Evolutionary conservation across 306 rosid species (phyloP), one percentile per base, ranked within the genome.

Genomic region (Styphnolobium japonicum): DNA sequence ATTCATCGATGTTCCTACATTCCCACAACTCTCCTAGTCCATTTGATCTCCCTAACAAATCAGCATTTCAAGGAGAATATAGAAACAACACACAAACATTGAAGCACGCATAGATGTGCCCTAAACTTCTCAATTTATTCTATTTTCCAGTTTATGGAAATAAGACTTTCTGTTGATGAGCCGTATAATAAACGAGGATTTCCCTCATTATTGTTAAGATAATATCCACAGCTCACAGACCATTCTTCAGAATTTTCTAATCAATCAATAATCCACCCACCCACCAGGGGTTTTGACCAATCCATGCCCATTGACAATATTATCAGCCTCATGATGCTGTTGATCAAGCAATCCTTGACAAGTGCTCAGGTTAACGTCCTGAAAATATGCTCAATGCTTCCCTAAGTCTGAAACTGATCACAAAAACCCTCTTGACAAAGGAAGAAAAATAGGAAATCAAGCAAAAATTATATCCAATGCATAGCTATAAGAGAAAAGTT

Each of bases 331-430:
- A 36, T 70, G 80, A 80, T 70, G 73, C 27, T 64, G 83, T 57
- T 72, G 78, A 75, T 75, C 78, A 69, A 67, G 86, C 73, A 84
- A 78, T 49, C 77, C 71, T 78, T 66, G 67, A 72, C 27, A 71
- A 74, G 25, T 27, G 18, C 71, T 56, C 69, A 86, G 80, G 62
- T 72, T 68, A 77, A 67, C 81, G 74, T 83, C 84, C 85, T 29
- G 73, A 40, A 75, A 81, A 71, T 67, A 87, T 25, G 80, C 57
- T 73, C 84, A 83, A 55, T 37, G 85, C 82, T 83, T 82, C 79
- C 82, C 84, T 66, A 87, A 70, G 73, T 81, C 81, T 77, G 80
- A 79, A 84, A 87, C 83, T 36, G 79, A 65, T 76, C 78, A 79
- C 25, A 71, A 79, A 79, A 81, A 60, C 71, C 60, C 78, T 73